These are phyloP conservation scores for Phaeosphaeriaceae sp. DNA, from an alignment of 2,329 filamentous ascomycete genomes.

Conservation along the genomic window DNA sequence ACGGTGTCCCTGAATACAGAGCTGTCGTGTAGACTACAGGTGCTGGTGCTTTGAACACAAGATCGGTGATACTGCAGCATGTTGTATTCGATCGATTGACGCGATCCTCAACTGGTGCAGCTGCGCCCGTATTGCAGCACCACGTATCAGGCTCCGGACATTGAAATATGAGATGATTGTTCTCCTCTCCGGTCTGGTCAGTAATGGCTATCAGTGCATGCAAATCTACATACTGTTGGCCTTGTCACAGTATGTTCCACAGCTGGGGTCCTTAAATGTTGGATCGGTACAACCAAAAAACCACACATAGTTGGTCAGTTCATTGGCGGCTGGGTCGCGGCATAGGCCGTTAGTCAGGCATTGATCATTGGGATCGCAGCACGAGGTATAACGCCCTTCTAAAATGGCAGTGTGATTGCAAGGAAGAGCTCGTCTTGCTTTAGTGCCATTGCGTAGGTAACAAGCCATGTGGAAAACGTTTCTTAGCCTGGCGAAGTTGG, in stretches of 20 bases:
- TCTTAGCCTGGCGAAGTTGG: too few relatives aligned
- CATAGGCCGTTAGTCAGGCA: constrained; percentile 6
- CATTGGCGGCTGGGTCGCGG: constrained; percentile 1
- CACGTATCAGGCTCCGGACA: constrained; percentile 2
- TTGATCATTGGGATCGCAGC: constrained; percentile 4
- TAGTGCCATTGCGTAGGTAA: not conserved
- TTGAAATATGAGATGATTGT: constrained; percentile 3
- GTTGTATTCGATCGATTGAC: constrained; percentile 4
- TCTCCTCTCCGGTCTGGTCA: not conserved
- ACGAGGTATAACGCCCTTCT: constrained; percentile 1
- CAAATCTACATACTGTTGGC: not conserved
- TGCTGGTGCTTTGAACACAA: constrained; percentile 1
- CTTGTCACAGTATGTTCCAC: constrained; percentile 4
- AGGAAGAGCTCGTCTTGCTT: not conserved
- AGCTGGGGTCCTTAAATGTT: constrained; percentile 1
- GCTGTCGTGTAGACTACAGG: constrained; percentile 3
- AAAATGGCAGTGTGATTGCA: constrained; percentile 2
- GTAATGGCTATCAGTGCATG: not conserved
- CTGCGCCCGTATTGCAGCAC: constrained; percentile 5
- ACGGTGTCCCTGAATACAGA: not conserved
- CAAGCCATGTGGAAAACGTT: not conserved
- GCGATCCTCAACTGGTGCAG: not conserved
- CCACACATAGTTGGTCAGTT: constrained; percentile 5
- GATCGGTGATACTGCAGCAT: constrained; percentile 2
- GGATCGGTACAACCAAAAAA: constrained; percentile 4